Base-by-base conservation (phyloP, 169 alveolate species). In the Plasmodium vivax region DNA sequence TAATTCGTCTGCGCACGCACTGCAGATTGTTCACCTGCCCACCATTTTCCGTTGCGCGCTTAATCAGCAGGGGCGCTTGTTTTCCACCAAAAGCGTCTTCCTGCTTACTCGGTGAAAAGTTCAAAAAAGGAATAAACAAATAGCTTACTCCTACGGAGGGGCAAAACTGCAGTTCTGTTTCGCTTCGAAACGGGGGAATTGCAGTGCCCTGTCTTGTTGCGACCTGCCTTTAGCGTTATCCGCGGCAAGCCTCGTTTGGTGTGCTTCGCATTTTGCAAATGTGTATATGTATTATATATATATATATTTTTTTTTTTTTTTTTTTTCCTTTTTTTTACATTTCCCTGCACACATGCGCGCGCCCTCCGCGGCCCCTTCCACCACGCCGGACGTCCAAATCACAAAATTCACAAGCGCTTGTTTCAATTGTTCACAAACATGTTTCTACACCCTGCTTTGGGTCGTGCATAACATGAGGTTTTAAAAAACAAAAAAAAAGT, bases 201-300 rank as follows among this genome's bases (percentile, higher is more conserved):
- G 77, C 77, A 68, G 5, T 68, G 32, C 77, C 27, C 43, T 68
- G 77, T 68, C 77, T 68, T 68, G 77, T 68, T 68, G 77, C 41
- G 38, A 68, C 38, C 16, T 30, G 41, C 77, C 77, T 16, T 68
- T 68, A 5, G 77, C 77, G 6, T 38, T n/a, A 68, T 68, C 43
- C 77, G 43, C 43, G 77, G 7, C n/a, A 30, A 68, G 77, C 27
- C 43, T 23, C 77, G 23, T 68, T 68, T 68, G 77, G 32, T 68
- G 32, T 6, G 27, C 2, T 30, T 19, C 38, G 14, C 32, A 68
- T 68, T 68, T 27, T n/a, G 5, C 5, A 68, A 27, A 68, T 68
- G 12, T 68, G 27, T 68, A 68, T 1, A 68, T 68, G n/a, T 68
- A 9, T 62, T 23, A 7, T 23, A 2, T 7, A 4, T 62, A 7